Evolutionary conservation across 495 filamentous ascomycete species (phyloP).

Genomic region (Penicillium lagena): DNA sequence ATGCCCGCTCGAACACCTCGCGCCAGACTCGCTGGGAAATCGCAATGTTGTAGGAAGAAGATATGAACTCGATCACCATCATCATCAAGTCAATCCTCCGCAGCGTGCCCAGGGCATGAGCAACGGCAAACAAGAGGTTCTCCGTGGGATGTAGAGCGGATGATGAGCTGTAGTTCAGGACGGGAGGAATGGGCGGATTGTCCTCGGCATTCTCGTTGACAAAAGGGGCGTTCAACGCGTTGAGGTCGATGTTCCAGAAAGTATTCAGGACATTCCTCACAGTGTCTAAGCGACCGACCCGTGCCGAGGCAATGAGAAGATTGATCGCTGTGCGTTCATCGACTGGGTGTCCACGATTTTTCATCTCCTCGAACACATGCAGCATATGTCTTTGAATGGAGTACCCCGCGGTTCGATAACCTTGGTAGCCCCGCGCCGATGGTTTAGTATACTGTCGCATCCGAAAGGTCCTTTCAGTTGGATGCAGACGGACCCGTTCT

Average conservation of each 20-base stretch:
- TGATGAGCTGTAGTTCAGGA: conserved; percentile 25
- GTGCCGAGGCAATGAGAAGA: conserved; percentile 48
- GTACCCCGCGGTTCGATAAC: conserved; percentile 22
- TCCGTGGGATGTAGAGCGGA: conserved; percentile 51
- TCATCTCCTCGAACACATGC: conserved; percentile 46
- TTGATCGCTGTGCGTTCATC: conserved; percentile 52
- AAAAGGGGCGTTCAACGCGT: conserved; percentile 18
- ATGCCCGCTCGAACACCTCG: conserved; percentile 55
- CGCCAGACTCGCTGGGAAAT: conserved; percentile 48
- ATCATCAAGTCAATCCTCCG: conserved; percentile 45
- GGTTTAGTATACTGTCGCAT: conserved; percentile 16
- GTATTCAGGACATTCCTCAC: conserved; percentile 44
- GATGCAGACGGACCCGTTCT: conserved; percentile 33
- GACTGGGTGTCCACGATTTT: conserved; percentile 29
- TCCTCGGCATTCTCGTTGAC: conserved; percentile 3
- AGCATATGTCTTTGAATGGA: conserved; percentile 32
- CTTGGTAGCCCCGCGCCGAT: conserved; percentile 16
- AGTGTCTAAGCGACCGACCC: conserved; percentile 45
- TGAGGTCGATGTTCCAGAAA: conserved; percentile 55
- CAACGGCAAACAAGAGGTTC: conserved; percentile 50
- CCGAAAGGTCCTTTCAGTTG: conserved; percentile 28
- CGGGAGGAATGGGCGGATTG: conserved; percentile 17
- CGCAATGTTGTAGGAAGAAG: conserved; percentile 45
- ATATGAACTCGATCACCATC: conserved; percentile 47
- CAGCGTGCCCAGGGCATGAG: conserved; percentile 50